A percentile compares a stretch with the other conserved stretches of the same genome.
These are phyloP conservation scores for Populus hybrid DNA, from an alignment of 441 rosid species.

Conservation along the genomic window DNA sequence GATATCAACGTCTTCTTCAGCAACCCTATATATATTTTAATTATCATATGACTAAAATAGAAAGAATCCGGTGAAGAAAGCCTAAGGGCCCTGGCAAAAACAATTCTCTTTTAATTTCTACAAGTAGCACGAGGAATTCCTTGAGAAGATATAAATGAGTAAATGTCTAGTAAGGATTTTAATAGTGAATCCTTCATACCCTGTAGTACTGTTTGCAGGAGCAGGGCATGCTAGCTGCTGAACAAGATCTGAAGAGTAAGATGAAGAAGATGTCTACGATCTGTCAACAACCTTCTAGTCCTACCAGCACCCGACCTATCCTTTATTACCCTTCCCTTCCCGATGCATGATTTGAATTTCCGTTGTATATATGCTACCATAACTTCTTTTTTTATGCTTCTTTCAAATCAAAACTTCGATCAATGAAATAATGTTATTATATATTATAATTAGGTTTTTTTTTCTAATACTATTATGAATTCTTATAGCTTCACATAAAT, in stretches of 20 bases:
- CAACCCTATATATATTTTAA: too few relatives aligned
- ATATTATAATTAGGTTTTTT: too few relatives aligned
- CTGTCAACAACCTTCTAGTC: constrained; percentile 12
- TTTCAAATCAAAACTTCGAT: not conserved
- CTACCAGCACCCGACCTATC: constrained; percentile 21
- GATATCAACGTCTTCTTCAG: too few relatives aligned
- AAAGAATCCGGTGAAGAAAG: too few relatives aligned
- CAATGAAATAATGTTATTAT: too few relatives aligned
- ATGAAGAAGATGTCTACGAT: not conserved
- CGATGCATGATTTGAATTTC: constrained; percentile 11
- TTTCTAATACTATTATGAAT: too few relatives aligned
- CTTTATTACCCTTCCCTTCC: constrained; percentile 22
- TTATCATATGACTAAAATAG: too few relatives aligned
- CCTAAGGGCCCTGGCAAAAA: too few relatives aligned
- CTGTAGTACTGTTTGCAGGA: not conserved
- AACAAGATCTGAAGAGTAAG: not conserved
- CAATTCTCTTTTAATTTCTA: too few relatives aligned
- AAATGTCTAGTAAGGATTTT: not conserved
- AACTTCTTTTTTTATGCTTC: not conserved
- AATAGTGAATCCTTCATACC: not conserved
- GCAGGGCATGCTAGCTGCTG: not conserved
- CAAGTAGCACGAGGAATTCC: too few relatives aligned
- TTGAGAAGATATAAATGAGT: too few relatives aligned
- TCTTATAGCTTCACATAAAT: not conserved
- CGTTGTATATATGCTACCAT: constrained; percentile 16